phyloP scores from a whole-genome alignment of 148 eudicot genomes.

The Chenopodium suecicum region DNA sequence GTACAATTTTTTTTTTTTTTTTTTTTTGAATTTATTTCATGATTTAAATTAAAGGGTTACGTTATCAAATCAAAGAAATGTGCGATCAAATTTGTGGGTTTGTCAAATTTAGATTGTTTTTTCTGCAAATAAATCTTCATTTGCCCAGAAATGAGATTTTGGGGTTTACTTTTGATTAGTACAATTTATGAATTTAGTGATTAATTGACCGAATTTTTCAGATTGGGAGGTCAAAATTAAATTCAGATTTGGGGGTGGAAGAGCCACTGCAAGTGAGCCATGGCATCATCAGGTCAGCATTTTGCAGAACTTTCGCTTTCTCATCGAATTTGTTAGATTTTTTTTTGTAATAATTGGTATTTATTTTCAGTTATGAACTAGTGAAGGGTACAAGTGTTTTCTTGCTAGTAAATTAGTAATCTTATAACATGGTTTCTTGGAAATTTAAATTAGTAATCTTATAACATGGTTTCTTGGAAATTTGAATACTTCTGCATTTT shows the following conservation, averaged over 20 bases:
- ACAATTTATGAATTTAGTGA: background rate
- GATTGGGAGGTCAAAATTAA: background rate
- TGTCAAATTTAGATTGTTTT: no score
- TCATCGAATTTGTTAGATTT: background rate
- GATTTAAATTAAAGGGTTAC: no score
- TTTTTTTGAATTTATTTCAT: no score
- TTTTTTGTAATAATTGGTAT: no score
- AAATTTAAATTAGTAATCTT: background rate
- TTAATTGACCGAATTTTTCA: background rate
- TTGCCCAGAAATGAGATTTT: background rate
- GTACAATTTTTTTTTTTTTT: no score
- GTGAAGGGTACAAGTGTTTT: background rate
- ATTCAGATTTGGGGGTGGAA: background rate
- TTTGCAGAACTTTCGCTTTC: background rate
- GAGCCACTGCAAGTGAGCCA: constrained; percentile 2
- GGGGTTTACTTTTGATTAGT: background rate
- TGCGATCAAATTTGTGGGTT: background rate
- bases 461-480: background rate
- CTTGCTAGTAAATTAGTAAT: background rate
- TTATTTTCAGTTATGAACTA: background rate
- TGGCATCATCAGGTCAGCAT: constrained; percentile 26
- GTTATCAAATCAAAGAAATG: background rate
- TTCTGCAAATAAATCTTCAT: background rate
- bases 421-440: background rate
- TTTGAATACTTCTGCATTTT: background rate